Base-by-base conservation (phyloP, 805 yeast species). In the Cyberlindnera petersonii region DNA sequence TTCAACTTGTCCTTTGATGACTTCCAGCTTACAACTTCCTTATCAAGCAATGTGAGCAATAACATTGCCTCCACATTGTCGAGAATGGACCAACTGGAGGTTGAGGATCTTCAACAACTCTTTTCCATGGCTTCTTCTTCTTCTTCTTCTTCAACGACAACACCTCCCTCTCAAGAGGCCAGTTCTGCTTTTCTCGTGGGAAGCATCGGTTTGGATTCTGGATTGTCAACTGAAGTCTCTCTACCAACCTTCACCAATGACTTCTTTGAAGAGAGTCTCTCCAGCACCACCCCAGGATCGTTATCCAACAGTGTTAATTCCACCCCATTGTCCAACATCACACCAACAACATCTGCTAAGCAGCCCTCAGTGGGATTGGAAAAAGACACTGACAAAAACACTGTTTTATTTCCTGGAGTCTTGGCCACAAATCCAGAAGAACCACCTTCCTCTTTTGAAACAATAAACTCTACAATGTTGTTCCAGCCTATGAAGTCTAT, bases 291-390 rank as follows among this genome's bases (percentile, higher is more conserved):
- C 6, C 44, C 44, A 14, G n/a, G n/a, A n/a, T 42, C 46, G 2
- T 15, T 42, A 7, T 38, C 43, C 11, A 20, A 33, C 13, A 42
- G 46, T 32, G 27, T 38, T 26, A 38, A 42, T 22, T 42, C 46
- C 6, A 42, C 46, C 7, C 46, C 46, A 13, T 7, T 32, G 4
- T 29, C 39, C 9, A 29, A 33, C 15, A 10, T 26, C 4, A 31
- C 37, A 14, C 31, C 38, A 28, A 16, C 28, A 11, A 31, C 21
- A 9, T 31, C 33, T 10, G 9, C 33, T 8, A 35, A 37, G 32
- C 24, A 19, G 20, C 24, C 40, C 5, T 10, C 16, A 18, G 24
- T 11, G 5, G 11, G 30, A 3, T 16, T 24, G 19, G 29, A 14
- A 8, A n/a, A 9, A 5, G 26, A 34, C 6, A 6, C 11, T 14